phyloP scores from a whole-genome alignment of 768 basidiomycete genomes.

The Tricholoma saponaceum region DNA sequence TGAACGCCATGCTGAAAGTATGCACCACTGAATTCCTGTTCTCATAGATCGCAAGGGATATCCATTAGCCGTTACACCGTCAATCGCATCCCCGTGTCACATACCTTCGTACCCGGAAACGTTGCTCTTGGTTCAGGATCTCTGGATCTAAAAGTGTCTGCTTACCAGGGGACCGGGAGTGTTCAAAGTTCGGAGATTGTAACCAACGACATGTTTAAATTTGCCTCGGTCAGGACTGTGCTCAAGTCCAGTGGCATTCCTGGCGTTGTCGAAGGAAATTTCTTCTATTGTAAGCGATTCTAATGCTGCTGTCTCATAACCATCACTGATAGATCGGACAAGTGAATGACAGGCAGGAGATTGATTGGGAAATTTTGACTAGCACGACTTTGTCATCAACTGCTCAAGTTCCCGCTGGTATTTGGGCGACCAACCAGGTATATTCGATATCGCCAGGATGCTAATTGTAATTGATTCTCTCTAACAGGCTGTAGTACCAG shows the following conservation, averaged over 20 bases:
- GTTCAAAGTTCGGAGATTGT: slow-evolving; percentile 26
- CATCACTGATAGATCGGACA: slow-evolving; percentile 12
- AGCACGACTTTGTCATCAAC: too few relatives aligned
- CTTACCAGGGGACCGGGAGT: slow-evolving; percentile 25
- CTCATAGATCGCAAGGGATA: slow-evolving; percentile 20
- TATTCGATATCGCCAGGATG: background rate
- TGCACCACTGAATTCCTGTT: background rate
- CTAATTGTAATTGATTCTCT: background rate
- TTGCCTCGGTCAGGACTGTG: slow-evolving; percentile 29
- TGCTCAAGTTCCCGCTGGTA: slow-evolving; percentile 22
- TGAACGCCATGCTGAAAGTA: background rate
- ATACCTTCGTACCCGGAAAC: slow-evolving; percentile 24
- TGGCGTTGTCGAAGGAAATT: slow-evolving; percentile 33
- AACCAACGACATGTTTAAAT: slow-evolving; percentile 25
- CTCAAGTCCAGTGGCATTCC: slow-evolving; percentile 26
- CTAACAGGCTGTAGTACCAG: slow-evolving; percentile 19
- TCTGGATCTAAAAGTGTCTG: slow-evolving; percentile 29
- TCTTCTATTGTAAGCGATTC: slow-evolving; percentile 17
- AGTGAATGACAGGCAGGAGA: too few relatives aligned
- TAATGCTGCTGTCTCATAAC: background rate
- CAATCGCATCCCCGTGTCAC: slow-evolving; percentile 10
- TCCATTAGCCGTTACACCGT: slow-evolving; percentile 24
- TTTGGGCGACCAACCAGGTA: slow-evolving; percentile 34
- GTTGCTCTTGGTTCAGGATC: slow-evolving; percentile 27
- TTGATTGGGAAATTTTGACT: too few relatives aligned